Conservation (phyloP, 1,284 basidiomycete species). For the Ceratobasidium sp. region DNA sequence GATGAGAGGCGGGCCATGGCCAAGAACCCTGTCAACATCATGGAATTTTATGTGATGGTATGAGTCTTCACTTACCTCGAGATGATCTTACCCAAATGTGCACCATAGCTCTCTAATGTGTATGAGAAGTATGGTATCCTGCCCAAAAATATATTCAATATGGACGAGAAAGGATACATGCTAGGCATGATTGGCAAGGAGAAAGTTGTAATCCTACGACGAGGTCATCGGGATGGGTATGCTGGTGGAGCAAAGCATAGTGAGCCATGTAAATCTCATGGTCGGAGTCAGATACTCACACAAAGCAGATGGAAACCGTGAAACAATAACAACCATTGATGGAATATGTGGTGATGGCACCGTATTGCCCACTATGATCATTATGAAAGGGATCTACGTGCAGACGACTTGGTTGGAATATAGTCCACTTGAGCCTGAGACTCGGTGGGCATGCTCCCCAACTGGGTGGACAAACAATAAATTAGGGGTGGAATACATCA, state of each 20-base stretch:
- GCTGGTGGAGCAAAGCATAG: slow-evolving; percentile 23
- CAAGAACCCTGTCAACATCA: neutral
- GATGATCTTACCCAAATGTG: neutral
- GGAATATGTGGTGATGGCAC: neutral
- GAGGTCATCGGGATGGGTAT: slow-evolving; percentile 15
- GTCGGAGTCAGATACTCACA: neutral
- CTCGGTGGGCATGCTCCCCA: slow-evolving; percentile 43
- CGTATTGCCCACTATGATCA: slow-evolving; percentile 9
- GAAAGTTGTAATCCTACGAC: neutral
- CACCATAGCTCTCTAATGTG: neutral
- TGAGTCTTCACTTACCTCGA: neutral
- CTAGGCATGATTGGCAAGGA: slow-evolving; percentile 2
- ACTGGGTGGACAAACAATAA: slow-evolving; percentile 55
- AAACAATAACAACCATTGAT: slow-evolving; percentile 12
- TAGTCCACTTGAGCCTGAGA: slow-evolving; percentile 5
- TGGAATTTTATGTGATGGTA: slow-evolving; percentile 31
- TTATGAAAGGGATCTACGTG: slow-evolving; percentile 24
- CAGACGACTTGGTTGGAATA: neutral
- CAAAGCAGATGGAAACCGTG: slow-evolving; percentile 6
- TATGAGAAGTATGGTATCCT: neutral
- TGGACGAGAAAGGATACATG: slow-evolving; percentile 36
- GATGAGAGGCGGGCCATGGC: slow-evolving; percentile 2
- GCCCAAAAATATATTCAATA: slow-evolving; percentile 1
- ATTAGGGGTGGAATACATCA: slow-evolving; percentile 50
- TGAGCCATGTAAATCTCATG: neutral